phyloP scores from a whole-genome alignment of 2,329 filamentous ascomycete species.

The Cladosporium sp. region DNA sequence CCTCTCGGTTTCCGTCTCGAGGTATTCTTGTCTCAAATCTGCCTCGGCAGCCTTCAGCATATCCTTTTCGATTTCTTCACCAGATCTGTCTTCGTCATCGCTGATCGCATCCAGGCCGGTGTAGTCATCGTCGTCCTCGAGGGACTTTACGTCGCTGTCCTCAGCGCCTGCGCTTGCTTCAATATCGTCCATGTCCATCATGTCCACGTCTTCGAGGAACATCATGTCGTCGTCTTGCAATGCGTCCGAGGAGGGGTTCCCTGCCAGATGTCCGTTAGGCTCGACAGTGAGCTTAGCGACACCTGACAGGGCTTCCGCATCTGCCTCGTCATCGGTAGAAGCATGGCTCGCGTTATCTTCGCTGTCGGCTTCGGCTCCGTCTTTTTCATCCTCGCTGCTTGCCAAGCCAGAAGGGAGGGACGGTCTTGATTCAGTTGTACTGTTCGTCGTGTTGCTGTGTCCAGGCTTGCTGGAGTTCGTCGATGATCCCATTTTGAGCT shows the following conservation, averaged over 20 bases:
- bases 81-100: constrained; percentile 31
- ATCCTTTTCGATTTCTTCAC: constrained; percentile 32
- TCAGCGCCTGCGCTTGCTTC: constrained; percentile 28
- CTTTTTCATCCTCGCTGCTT: constrained; percentile 30
- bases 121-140: constrained; percentile 33
- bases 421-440: constrained; percentile 11
- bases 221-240: constrained; percentile 24
- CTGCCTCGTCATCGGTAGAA: constrained; percentile 29
- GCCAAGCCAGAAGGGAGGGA: constrained; percentile 22
- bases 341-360: constrained; percentile 28
- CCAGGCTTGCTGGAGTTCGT: constrained; percentile 4
- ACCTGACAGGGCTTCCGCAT: constrained; percentile 38
- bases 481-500: constrained; percentile 3
- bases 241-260: constrained; percentile 24
- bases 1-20: constrained; percentile 27
- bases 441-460: constrained; percentile 24
- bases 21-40: constrained; percentile 35
- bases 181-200: constrained; percentile 25
- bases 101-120: constrained; percentile 36
- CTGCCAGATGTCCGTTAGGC: constrained; percentile 32
- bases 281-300: constrained; percentile 26
- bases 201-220: constrained; percentile 30
- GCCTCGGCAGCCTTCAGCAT: constrained; percentile 32
- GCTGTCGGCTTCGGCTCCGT: constrained; percentile 28
- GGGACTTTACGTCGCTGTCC: constrained; percentile 23